Evolutionary conservation across 345 rosid genomes (phyloP).

Genomic region (Pistacia integerrima): DNA sequence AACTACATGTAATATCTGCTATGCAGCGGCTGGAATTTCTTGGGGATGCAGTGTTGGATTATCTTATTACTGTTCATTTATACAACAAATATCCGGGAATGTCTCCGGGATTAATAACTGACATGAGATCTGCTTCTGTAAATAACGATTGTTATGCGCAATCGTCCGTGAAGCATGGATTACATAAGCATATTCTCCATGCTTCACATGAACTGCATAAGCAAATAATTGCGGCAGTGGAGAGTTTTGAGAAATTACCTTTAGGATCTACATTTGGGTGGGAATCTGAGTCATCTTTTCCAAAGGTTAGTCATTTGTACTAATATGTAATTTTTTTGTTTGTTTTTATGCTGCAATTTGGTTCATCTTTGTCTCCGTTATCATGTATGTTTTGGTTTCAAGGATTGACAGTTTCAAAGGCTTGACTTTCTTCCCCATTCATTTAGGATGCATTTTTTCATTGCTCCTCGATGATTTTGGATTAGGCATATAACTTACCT

Average conservation of each 20-base stretch:
- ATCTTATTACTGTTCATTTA: conserved; percentile 62
- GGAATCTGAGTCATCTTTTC: conserved; percentile 74
- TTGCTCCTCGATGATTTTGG: too few species aligned
- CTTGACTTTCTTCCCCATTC: too few species aligned
- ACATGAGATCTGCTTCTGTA: conserved; percentile 93
- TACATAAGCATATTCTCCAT: conserved; percentile 74
- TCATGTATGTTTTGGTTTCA: neutral
- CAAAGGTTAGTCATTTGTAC: conserved; percentile 56
- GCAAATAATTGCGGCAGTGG: conserved; percentile 40
- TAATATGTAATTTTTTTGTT: neutral
- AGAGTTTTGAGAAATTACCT: conserved; percentile 33
- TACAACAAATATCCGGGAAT: conserved; percentile 57
- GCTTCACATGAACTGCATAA: conserved; percentile 66
- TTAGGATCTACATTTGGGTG: conserved; percentile 63
- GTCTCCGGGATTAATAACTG: conserved; percentile 82
- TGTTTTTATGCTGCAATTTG: neutral
- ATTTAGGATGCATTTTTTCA: too few species aligned
- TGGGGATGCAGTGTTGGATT: conserved; percentile 88
- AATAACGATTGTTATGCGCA: conserved; percentile 85
- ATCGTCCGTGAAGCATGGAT: conserved; percentile 52
- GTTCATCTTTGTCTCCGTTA: neutral
- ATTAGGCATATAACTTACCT: too few species aligned
- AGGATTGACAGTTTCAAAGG: too few species aligned
- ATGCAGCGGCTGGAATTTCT: conserved; percentile 91
- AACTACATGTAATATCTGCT: neutral